Conservation (phyloP, 2,329 filamentous ascomycete species). For the Colletotrichum theobromicola region DNA sequence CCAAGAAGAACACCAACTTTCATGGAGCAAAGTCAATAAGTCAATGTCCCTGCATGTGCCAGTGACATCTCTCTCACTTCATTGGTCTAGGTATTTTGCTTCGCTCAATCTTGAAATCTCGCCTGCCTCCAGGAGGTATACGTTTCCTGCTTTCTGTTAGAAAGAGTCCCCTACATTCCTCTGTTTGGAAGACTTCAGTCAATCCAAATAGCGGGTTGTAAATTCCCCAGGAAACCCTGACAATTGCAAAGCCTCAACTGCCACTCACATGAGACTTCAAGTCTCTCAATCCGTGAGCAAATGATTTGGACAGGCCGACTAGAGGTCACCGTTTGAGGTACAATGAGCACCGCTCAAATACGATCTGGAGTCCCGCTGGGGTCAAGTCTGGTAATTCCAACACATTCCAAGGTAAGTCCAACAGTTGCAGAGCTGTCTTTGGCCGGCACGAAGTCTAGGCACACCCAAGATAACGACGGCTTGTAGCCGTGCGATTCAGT, state of each 20-base stretch:
- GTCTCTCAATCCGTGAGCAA: not conserved
- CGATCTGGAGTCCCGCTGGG: not conserved
- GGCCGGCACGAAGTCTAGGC: not conserved
- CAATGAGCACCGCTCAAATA: fast-evolving
- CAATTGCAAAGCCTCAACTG: too few species aligned
- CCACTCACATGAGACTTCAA: not conserved
- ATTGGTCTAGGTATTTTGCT: not conserved
- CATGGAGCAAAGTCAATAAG: too few species aligned
- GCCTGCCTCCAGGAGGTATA: not conserved
- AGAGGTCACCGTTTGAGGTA: fast-evolving
- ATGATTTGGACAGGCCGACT: not conserved
- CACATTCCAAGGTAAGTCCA: not conserved
- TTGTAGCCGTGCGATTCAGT: not conserved
- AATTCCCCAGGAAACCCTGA: fast-evolving
- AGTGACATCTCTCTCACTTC: not conserved
- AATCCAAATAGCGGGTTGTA: fast-evolving
- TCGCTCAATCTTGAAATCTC: not conserved
- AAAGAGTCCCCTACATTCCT: too few species aligned
- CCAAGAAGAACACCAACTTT: too few species aligned
- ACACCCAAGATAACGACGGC: not conserved
- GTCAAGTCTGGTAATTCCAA: fast-evolving
- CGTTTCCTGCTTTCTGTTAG: too few species aligned
- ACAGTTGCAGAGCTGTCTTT: not conserved
- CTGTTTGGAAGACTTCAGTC: too few species aligned
- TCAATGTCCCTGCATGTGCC: not conserved